Base-by-base conservation (phyloP, 2,329 filamentous ascomycete species). In the Fusarium tupiense region DNA sequence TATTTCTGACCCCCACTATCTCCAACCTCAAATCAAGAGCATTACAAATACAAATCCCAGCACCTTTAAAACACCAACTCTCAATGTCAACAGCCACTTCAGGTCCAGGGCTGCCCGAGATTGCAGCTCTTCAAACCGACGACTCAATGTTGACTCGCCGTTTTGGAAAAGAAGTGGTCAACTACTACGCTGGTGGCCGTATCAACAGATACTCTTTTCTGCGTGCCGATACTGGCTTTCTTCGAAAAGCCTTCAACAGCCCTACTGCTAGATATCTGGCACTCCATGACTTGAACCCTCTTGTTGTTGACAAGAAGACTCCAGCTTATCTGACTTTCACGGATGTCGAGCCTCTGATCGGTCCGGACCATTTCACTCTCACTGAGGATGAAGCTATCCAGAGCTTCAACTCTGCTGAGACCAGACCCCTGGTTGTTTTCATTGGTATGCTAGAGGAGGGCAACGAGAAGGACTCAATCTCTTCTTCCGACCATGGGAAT, bases 181-280 rank as follows among this genome's bases (percentile, higher is more conserved):
- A 96, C 84, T 96, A 96, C 88, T 96, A 95, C 83, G 91, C 93
- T 57, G 92, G 93, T 75, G 92, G 90, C 62, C 92, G 91, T 12
- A 83, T 96, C 65, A 96, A 96, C 85, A 91, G 94, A 52, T 88
- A 95, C 53, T 94, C 92, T 22, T 96, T 96, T 83, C 86, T 96
- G 33, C 91, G 94, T 52, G 84, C 86, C 50, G 92, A 96, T 82
- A 86, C 91, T 75, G 81, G 81, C n/a, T 96, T 96, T 80, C 88
- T 96, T 60, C 87, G 87, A 38, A 84, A 86, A 33, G 93, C 94
- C 9, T 89, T 94, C 72, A 85, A 85, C 24, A 91, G 93, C 80
- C 89, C 91, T 0, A 86, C 86, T 17, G 88, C 93, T 17, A 86
- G 86, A 37, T 97, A 98, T 84, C 83, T 99, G 54, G 89, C 96